phyloP scores from a whole-genome alignment of 2,329 filamentous ascomycete species.

The Graphilbum sp. region DNA sequence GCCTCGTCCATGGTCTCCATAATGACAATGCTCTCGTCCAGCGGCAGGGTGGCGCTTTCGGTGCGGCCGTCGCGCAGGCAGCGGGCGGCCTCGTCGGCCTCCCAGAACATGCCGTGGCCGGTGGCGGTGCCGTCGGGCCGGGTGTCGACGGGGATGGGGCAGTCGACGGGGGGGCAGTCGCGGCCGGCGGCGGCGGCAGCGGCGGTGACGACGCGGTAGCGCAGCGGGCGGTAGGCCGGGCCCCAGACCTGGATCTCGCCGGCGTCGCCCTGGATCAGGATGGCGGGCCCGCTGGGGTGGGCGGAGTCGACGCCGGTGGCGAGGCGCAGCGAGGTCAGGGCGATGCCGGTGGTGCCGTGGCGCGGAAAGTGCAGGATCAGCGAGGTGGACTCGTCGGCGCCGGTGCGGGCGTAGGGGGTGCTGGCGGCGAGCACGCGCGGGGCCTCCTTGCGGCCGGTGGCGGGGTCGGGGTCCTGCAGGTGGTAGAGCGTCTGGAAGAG shows the following conservation, averaged over 20 bases:
- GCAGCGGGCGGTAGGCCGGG: constrained; percentile 51
- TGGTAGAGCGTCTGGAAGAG: constrained; percentile 81
- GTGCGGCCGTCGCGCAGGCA: constrained; percentile 55
- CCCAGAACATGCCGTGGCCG: constrained; percentile 68
- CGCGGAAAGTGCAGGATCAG: constrained; percentile 61
- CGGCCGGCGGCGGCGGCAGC: constrained; percentile 21
- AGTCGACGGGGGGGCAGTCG: constrained; percentile 24
- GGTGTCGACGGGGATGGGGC: constrained; percentile 33
- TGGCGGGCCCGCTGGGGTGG: constrained; percentile 44
- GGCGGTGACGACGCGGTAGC: constrained; percentile 45
- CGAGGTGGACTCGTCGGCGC: constrained; percentile 63
- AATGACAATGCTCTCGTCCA: constrained; percentile 64
- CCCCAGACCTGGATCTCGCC: constrained; percentile 72
- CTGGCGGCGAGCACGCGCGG: constrained; percentile 55
- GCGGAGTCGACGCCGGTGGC: constrained; percentile 44
- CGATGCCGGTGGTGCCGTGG: constrained; percentile 54
- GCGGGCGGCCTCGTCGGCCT: constrained; percentile 25
- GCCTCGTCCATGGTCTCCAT: constrained; percentile 57
- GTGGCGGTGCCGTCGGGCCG: constrained; percentile 19
- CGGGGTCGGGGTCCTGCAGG: constrained; percentile 42
- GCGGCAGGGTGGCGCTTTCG: constrained; percentile 55
- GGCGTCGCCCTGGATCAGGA: constrained; percentile 64
- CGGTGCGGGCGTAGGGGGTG: constrained; percentile 52
- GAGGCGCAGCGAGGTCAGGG: constrained; percentile 47
- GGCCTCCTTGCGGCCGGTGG: constrained; percentile 41